Conservation (phyloP, 208 protist species). For the Leishmania tropica region DNA sequence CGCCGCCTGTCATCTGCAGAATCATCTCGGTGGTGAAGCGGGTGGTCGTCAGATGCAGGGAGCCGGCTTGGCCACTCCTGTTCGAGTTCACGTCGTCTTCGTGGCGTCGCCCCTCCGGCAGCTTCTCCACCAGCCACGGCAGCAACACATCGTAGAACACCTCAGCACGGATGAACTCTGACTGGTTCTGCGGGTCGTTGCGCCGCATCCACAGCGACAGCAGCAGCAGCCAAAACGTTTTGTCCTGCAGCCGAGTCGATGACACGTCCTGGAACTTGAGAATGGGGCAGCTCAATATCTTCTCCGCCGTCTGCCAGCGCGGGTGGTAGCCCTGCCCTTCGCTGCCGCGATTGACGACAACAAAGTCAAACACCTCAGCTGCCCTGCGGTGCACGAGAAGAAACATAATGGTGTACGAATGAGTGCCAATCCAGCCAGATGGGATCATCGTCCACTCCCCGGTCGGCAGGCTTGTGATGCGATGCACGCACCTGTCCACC, state of each 20-base stretch:
- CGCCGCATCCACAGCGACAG: slow-evolving; percentile 73
- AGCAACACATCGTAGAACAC: slow-evolving; percentile 87
- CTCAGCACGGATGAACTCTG: slow-evolving; percentile 80
- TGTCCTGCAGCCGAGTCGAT: slow-evolving; percentile 39
- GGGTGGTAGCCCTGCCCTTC: slow-evolving; percentile 73
- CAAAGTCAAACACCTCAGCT: slow-evolving; percentile 35
- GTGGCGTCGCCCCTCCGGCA: slow-evolving; percentile 11
- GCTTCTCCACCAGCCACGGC: slow-evolving; percentile 72
- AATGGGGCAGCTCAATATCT: slow-evolving; percentile 51
- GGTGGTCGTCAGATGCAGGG: not conserved
- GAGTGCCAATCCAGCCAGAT: slow-evolving; percentile 51
- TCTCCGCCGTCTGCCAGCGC: slow-evolving; percentile 56
- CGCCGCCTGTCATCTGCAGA: slow-evolving; percentile 11
- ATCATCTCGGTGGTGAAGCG: slow-evolving; percentile 53
- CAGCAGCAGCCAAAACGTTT: slow-evolving; percentile 70
- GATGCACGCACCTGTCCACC: slow-evolving; percentile 31
- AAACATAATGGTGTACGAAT: slow-evolving; percentile 42
- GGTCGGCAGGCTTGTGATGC: slow-evolving; percentile 33
- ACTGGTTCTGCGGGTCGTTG: slow-evolving; percentile 58
- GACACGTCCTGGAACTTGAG: slow-evolving; percentile 53
- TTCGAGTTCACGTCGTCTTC: not conserved
- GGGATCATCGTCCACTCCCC: slow-evolving; percentile 65
- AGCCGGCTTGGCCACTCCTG: not conserved
- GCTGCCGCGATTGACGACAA: slow-evolving; percentile 64
- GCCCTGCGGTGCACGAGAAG: slow-evolving; percentile 46